phyloP scores from a whole-genome alignment of 306 rosid genomes.

The Calophaca sinica region DNA sequence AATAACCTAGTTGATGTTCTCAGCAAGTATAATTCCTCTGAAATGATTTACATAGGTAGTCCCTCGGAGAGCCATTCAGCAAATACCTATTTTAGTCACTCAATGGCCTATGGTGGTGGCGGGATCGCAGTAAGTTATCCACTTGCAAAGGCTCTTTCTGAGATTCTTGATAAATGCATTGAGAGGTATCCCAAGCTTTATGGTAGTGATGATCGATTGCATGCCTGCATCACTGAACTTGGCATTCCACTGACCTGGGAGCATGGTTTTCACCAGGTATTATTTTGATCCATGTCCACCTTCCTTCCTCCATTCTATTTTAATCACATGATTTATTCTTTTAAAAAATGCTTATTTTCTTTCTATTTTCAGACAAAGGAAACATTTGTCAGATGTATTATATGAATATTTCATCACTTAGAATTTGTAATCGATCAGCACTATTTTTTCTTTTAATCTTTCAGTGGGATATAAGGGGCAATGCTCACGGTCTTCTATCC shows the following conservation, averaged over 20 bases:
- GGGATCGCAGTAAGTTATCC: slow-evolving; percentile 75
- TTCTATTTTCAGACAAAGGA: slow-evolving; percentile 18
- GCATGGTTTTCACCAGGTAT: slow-evolving; percentile 85
- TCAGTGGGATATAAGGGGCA: slow-evolving; percentile 81
- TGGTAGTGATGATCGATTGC: slow-evolving; percentile 85
- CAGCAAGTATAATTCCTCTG: slow-evolving; percentile 75
- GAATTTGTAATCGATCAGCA: slow-evolving; percentile 34
- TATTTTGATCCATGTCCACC: slow-evolving; percentile 15
- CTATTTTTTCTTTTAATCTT: slow-evolving; percentile 36
- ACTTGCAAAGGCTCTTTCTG: slow-evolving; percentile 67
- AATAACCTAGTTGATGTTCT: slow-evolving; percentile 77
- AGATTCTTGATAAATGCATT: slow-evolving; percentile 71
- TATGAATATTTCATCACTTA: slow-evolving; percentile 38
- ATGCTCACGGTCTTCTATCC: slow-evolving; percentile 78
- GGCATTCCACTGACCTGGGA: slow-evolving; percentile 76
- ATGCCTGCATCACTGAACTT: slow-evolving; percentile 84
- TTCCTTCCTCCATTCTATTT: not conserved
- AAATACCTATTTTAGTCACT: slow-evolving; percentile 77
- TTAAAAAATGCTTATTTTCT: slow-evolving; percentile 1
- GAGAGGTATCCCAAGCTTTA: slow-evolving; percentile 82
- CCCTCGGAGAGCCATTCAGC: slow-evolving; percentile 86
- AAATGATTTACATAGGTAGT: slow-evolving; percentile 83
- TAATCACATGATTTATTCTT: slow-evolving; percentile 7
- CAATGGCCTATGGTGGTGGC: slow-evolving; percentile 87
- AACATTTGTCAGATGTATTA: slow-evolving; percentile 3